Evolutionary conservation across 1,284 basidiomycete genomes (phyloP), one percentile per base, ranked within the genome.

Genomic region (Leccinum pachyderme): DNA sequence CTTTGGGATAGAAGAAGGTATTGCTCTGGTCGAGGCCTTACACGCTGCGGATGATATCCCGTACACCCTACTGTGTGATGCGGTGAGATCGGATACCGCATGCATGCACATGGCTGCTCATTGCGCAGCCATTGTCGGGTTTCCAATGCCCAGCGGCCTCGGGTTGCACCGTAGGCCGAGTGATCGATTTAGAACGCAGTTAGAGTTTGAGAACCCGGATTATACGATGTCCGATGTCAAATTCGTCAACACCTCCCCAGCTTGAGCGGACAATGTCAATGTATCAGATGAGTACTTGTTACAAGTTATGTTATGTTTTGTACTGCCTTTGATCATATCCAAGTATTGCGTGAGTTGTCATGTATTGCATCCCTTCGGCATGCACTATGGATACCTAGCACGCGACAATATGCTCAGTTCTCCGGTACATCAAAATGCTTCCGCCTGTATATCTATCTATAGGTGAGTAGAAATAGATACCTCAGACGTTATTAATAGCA

Each of bases 11-110:
- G 22, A 13, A 25, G 22, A 11, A 29, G 44, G 15, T 15, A 12
- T 3, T 45, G 43, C 24, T 45, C 25, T 31, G 18, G 2, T 5
- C 2, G 43, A 2, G 7, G 24, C 51, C 48, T 63, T 61, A 54
- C 59, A 51, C 9, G 37, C 7, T 35, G 15, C 4, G 11, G 22
- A 51, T 64, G 50, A 59, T 64, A 27, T 44, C 46, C 48, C 49
- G 18, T 50, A 18, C 43, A 27, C 29, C 13, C 25, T 29, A 44
- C 52, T 61, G 55, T 49, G 51, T 25, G 56, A 39, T 18, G 18
- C 37, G 37, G 18, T 39, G 37, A 39, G 11, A 39, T 39, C 37
- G 37, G 37, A 39, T 39, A 11, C 18, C 18, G 37, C 18, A 39
- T 39, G 18, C 37, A 39, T 11, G 37, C 7, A 13, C 35, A 18